Evolutionary conservation across 2,329 filamentous ascomycete species (phyloP).

Genomic region (Fusarium tjaetaba): DNA sequence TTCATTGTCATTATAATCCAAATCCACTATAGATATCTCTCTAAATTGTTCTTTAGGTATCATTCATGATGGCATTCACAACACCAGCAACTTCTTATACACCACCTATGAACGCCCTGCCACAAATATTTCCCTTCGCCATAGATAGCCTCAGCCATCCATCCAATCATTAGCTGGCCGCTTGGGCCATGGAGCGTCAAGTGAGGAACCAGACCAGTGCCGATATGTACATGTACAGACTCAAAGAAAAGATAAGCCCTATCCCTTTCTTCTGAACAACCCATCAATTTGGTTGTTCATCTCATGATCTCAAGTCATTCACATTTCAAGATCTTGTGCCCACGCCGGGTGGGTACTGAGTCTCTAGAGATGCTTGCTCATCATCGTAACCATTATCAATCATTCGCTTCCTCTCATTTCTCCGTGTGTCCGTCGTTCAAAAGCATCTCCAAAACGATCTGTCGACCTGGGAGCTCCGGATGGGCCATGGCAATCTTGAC

Average conservation of each 20-base stretch:
- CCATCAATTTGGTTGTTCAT: not conserved
- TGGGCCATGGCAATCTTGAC: constrained; percentile 97
- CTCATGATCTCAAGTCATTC: constrained; percentile 1
- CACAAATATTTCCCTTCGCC: constrained; percentile 10
- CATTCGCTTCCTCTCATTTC: constrained; percentile 39
- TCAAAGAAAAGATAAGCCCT: constrained; percentile 20
- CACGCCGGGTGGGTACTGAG: not conserved
- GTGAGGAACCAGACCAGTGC: constrained; percentile 1
- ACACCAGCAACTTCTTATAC: constrained; percentile 11
- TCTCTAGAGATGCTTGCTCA: constrained; percentile 6
- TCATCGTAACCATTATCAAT: constrained; percentile 15
- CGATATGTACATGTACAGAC: constrained; percentile 37
- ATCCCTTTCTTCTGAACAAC: not conserved
- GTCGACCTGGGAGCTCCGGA: constrained; percentile 82
- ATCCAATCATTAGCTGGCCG: constrained; percentile 24
- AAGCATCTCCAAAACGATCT: constrained; percentile 91
- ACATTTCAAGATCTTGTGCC: not conserved
- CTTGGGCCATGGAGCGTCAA: constrained; percentile 1
- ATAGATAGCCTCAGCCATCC: constrained; percentile 16
- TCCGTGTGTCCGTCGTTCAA: constrained; percentile 85
- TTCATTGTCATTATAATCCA: constrained; percentile 8
- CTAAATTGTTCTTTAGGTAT: constrained; percentile 30
- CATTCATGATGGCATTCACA: constrained; percentile 31
- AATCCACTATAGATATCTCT: constrained; percentile 16
- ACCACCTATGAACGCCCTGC: constrained; percentile 37